phyloP scores from a whole-genome alignment of 1,139 yeast species.

The Geotrichum restrictum region DNA sequence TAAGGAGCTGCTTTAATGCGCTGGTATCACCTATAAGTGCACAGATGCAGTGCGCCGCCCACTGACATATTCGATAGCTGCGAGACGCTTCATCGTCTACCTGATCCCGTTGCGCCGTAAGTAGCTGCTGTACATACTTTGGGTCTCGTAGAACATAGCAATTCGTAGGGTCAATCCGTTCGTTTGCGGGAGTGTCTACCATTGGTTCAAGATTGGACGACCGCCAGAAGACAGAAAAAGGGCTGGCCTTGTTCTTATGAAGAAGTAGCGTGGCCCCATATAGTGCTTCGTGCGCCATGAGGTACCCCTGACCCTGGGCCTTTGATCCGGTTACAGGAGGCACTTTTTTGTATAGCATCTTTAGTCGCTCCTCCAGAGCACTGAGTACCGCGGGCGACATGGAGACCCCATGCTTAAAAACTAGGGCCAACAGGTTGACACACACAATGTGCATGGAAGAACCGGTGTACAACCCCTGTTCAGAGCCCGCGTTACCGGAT shows the following conservation, averaged over 20 bases:
- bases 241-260: conserved; percentile 4
- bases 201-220: too few relatives aligned
- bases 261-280: conserved; percentile 3
- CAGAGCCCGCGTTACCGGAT: background rate
- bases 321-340: conserved; percentile 3
- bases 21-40: background rate
- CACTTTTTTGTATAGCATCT: conserved; percentile 4
- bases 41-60: conserved; percentile 15
- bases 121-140: too few relatives aligned
- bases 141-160: too few relatives aligned
- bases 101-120: too few relatives aligned
- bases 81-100: conserved; percentile 3
- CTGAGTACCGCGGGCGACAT: background rate
- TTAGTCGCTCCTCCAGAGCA: conserved; percentile 4
- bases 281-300: conserved; percentile 12
- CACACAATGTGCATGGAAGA: conserved; percentile 6
- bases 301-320: background rate
- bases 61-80: conserved; percentile 13
- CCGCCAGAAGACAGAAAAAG: conserved; percentile 7
- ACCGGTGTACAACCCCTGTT: background rate
- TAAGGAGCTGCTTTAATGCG: background rate
- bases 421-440: conserved; percentile 7
- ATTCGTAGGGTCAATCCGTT: too few relatives aligned
- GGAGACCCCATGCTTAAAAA: conserved; percentile 1
- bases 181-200: too few relatives aligned